These are phyloP conservation scores for Perkinsela sp. DNA, from an alignment of 208 protist species.

Conservation along the genomic window DNA sequence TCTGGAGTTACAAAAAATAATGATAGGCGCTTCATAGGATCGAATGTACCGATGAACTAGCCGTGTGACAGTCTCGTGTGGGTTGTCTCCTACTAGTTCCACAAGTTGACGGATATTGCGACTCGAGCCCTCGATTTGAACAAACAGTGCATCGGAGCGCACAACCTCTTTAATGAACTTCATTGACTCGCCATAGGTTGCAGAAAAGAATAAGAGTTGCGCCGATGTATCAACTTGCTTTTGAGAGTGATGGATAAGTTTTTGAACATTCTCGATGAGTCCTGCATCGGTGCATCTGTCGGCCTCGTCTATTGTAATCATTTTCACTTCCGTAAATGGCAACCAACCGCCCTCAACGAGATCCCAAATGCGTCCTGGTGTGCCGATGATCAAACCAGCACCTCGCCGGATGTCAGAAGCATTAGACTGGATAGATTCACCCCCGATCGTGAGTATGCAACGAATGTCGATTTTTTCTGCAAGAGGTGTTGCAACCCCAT, in stretches of 20 bases:
- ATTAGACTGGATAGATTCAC: slow-evolving; percentile 73
- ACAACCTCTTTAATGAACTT: background rate
- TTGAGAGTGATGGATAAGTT: slow-evolving; percentile 77
- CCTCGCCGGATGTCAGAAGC: slow-evolving; percentile 78
- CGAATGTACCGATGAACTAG: background rate
- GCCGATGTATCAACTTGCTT: slow-evolving; percentile 70
- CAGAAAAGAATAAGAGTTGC: slow-evolving; percentile 67
- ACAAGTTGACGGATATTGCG: background rate
- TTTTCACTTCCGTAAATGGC: slow-evolving; percentile 53
- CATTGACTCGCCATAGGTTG: slow-evolving; percentile 25
- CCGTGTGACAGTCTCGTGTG: background rate
- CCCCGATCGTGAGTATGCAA: slow-evolving; percentile 86
- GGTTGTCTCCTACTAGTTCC: background rate
- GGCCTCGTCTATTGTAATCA: slow-evolving; percentile 90
- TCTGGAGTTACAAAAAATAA: background rate
- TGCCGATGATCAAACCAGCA: slow-evolving; percentile 71
- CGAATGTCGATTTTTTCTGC: slow-evolving; percentile 68
- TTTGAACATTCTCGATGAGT: slow-evolving; percentile 69
- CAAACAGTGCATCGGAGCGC: background rate
- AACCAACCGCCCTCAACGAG: slow-evolving; percentile 48
- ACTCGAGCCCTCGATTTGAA: background rate
- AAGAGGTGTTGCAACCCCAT: slow-evolving; percentile 83
- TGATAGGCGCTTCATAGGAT: background rate
- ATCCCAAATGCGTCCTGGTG: slow-evolving; percentile 59
- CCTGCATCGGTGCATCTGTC: slow-evolving; percentile 96